Base-by-base conservation (phyloP, 2,329 filamentous ascomycete species). In the Aspergillus sp. region DNA sequence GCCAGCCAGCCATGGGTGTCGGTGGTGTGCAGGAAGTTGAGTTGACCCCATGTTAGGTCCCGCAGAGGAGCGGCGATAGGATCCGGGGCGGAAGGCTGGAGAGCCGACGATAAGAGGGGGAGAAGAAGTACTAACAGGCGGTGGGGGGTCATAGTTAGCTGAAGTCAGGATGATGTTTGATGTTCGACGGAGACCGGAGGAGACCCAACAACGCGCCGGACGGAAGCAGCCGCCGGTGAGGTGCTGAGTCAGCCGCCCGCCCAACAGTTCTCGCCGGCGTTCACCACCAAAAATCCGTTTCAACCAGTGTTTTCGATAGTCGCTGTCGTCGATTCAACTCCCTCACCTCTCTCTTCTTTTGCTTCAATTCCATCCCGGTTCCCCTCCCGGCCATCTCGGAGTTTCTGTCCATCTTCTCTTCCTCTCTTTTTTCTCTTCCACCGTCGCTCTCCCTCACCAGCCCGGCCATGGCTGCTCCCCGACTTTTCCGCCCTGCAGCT, bases 11-110 rank as follows among this genome's bases (percentile, higher is more conserved):
- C 93, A 74, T 97, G 94, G 4, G 89, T 94, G 69, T 97, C 89
- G 38, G 94, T 97, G 0, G 94, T 97, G 67, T 95, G 92, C n/a
- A 99, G 75, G 71, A 96, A 95, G 78, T 97, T 97, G 65, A 97
- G 81, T 69, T 96, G 87, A n/a, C 89, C 92, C 90, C 92, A 96
- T 63, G 85, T 82, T 49, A 99, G 79, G 60, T 90, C 82, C 64
- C 93, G 86, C 73, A 97, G 83, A 43, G 91, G 92, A 50, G 88
- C 90, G 52, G 84, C 81, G 54, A 93, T 81, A 7, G 94, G 90
- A 38, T 82, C 74, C n/a, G 86, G 86, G 49, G 93, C 90, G 51
- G 83, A 85, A 9, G 93, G 93, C 71, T 99, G 94, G 53, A 85
- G 80, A 55, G 81, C 81, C 54, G 71, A 50, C 40, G 33, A 17